Evolutionary conservation across 129 eudicot genomes (phyloP), one percentile per base, ranked within the genome.

Genomic region (Escallonia rubra): DNA sequence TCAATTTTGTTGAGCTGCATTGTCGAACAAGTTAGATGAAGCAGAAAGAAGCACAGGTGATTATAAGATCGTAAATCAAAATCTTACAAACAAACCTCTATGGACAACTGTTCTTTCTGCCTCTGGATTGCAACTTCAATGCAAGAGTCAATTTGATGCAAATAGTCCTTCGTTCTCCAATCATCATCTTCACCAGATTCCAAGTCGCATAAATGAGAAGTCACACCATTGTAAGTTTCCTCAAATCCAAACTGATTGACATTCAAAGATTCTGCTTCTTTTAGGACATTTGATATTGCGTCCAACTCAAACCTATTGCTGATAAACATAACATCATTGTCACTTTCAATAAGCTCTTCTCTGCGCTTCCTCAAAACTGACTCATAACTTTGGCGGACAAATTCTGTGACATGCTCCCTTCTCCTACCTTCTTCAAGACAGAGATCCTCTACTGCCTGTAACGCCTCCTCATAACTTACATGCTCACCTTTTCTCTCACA

Each of bases 1-100:
- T 94, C 99, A 41, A 87, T 74, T 94, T 87, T 90, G 85, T 95
- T 86, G 48, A 94, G 84, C 99, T 94, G 97, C 75, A 87, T 60
- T 63, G 64, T 63, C 59, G 64, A 82, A 68, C 63, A 59, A 57
- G 84, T 82, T 59, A 86, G 81, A 75, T 65, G 66, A 51, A 70
- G 68, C 41, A 44, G 74, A 63, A 66, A 63, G 47, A 65, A 41
- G 75, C 12, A 15, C 61, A 70, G 52, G 71, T 23, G 34, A 23
- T 23, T 23, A 23, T 23, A 8, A 44, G 15, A n/a, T 46, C 61
- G 10, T 5, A 16, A 65, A 73, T 41, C 54, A 58, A 53, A 13
- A 76, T 59, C n/a, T 41, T 46, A 34, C 66, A 43, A 59, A 78
- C 87, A 53, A 80, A 94, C 99, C 96, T 94, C 99, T 52, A 63